These are phyloP conservation scores for Euptelea pleiosperma DNA, from an alignment of 164 flowering plant species.

Conservation along the genomic window DNA sequence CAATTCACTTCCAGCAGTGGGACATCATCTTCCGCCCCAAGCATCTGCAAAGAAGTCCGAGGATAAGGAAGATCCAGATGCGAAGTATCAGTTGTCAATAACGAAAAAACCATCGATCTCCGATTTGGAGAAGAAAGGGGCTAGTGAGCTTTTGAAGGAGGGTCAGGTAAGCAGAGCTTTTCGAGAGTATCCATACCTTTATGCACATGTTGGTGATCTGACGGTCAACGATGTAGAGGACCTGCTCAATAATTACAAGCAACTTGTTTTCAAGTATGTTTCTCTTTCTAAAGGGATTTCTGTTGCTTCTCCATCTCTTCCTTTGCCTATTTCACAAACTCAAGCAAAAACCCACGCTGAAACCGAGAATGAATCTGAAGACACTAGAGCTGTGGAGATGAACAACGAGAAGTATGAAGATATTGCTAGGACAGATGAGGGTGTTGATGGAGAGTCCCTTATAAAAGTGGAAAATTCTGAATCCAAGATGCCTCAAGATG, in stretches of 20 bases:
- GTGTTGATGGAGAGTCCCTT: constrained; percentile 12
- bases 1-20: constrained; percentile 12
- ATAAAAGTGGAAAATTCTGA: constrained; percentile 24
- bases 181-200: constrained; percentile 65
- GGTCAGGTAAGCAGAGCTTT: constrained; percentile 40
- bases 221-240: constrained; percentile 74
- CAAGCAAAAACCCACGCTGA: constrained; percentile 15
- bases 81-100: constrained; percentile 24
- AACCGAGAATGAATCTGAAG: constrained; percentile 23
- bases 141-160: constrained; percentile 62
- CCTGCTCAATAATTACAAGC: constrained; percentile 69
- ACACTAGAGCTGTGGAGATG: constrained; percentile 5
- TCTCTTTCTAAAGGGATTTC: constrained; percentile 71
- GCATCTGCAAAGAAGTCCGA: constrained; percentile 31
- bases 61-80: constrained; percentile 19
- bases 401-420: constrained; percentile 20
- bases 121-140: constrained; percentile 81
- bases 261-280: constrained; percentile 72
- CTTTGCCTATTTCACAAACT: constrained; percentile 20
- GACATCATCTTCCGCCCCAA: constrained; percentile 15
- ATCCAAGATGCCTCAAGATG: constrained; percentile 22
- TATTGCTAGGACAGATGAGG: constrained; percentile 13
- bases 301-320: constrained; percentile 16
- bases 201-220: constrained; percentile 69
- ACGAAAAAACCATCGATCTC: constrained; percentile 53